These are phyloP conservation scores for Plasmodium knowlesi DNA, from an alignment of 169 alveolate species.

Conservation along the genomic window DNA sequence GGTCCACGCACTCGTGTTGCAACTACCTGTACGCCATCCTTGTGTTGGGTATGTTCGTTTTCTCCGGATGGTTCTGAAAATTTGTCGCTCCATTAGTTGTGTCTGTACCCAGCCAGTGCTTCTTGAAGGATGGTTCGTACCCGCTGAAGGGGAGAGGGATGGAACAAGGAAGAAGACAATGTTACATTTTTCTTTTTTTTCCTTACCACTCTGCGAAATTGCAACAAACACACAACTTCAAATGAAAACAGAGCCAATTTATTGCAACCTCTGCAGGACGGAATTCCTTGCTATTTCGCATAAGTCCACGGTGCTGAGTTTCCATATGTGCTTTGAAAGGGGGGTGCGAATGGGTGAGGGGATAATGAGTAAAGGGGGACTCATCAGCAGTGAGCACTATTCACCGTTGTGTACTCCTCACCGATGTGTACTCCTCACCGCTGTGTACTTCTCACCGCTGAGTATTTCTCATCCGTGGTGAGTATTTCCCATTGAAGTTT, in stretches of 20 bases:
- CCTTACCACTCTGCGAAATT: background rate
- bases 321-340: slow-evolving; percentile 86
- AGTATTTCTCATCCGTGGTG: background rate
- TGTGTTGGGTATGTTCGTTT: slow-evolving; percentile 60
- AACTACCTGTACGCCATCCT: slow-evolving; percentile 57
- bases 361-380: background rate
- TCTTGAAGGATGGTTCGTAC: slow-evolving; percentile 79
- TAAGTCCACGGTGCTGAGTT: slow-evolving; percentile 89
- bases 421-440: no score
- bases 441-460: no score
- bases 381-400: background rate
- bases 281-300: slow-evolving; percentile 94
- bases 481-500: background rate
- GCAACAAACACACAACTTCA: background rate
- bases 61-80: slow-evolving; percentile 47
- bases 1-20: background rate
- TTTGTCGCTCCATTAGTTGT: background rate
- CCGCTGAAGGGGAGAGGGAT: slow-evolving; percentile 61
- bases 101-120: slow-evolving; percentile 81
- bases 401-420: no score
- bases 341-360: background rate
- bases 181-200: background rate
- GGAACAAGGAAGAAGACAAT: background rate
- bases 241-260: background rate
- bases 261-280: slow-evolving; percentile 86